Evolutionary conservation across 441 rosid species (phyloP), one percentile per base, ranked within the genome.

Genomic region (Arabidopsis lyrata): DNA sequence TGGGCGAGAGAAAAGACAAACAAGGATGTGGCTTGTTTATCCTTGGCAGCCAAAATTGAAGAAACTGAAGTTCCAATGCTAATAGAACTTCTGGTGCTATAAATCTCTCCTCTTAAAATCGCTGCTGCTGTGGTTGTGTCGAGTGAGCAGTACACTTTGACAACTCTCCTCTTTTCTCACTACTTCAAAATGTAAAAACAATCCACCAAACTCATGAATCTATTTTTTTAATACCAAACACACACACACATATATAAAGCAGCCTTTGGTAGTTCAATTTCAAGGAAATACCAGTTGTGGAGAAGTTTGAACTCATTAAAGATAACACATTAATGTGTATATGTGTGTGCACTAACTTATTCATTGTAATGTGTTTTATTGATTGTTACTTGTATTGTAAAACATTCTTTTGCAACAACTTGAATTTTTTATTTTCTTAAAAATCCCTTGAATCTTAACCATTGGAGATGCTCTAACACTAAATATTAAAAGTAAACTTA

Each of bases 41-140:
- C 94, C 36, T 73, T 92, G 65, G 94, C 97, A 20, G 97, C 93
- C 49, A 92, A 92, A 80, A 82, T 88, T 81, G 96, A 87, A 81
- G 97, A 92, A 72, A 68, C 80, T n/a, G 62, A 78, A 38, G 90
- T 86, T 50, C 97, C 96, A 53, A 22, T 74, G 61, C 57, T 88
- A 27, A 18, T 84, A 69, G 90, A 88, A 83, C 86, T 92, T 59
- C 94, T 90, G 77, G 66, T 85, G n/a, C n/a, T n/a, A n/a, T n/a
- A n/a, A n/a, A n/a, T n/a, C n/a, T 8, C 74, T 80, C 24, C 14
- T 0, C 3, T n/a, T 0, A 20, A 44, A 14, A 0, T 48, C 16
- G 4, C 90, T 32, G 93, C 88, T 54, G 90, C 89, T 56, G 88
- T 85, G 73, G 85, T 76, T 80, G 86, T 65, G 73, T n/a, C n/a